Base-by-base conservation (phyloP, 495 filamentous ascomycete genomes). In the Lasiosphaeria ovina region DNA sequence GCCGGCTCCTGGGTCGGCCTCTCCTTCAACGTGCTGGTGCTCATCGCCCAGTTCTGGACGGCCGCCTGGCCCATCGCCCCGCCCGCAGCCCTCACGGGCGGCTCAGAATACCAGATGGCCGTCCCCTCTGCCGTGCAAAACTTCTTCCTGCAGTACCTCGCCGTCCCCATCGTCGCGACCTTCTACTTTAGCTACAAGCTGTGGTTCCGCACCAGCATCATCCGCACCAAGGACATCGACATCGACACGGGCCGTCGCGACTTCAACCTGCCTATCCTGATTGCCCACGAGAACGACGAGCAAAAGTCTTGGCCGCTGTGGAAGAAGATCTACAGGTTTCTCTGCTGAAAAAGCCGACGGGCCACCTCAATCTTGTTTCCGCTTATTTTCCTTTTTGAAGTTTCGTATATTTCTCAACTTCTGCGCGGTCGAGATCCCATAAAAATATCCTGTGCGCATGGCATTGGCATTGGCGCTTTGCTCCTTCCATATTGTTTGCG, bases 41-140 rank as follows among this genome's bases (percentile, higher is more conserved):
- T 98, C 24, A 67, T 93, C 50, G 93, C 90, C 7, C 93, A 98
- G 69, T 96, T 98, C 78, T 98, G 94, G 94, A 88, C 87, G 34
- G 92, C 89, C 35, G 87, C 90, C 14, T 90, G 87, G 61, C 94
- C 94, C 1, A 77, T 94, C 32, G n/a, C 54, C 33, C 7, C 44
- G 12, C 4, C 44, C 16, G 10, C 36, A 1, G n/a, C 59, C 35
- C 9, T 24, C 3, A 14, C 33, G 14, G 8, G 17, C 5, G 48
- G 3, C 17, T 17, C 49, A 11, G 54, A 36, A 4, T 45, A 51
- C 24, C 24, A 24, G 24, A 69, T 82, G 33, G 82, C 79, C 0
- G 62, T 3, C n/a, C 51, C 45, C 4, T 33, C 32, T 10, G 55
- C 38, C 6, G 67, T 45, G 49, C 54, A 85, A 61, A 83, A 75